Percentiles rank a stretch among this genome's conserved stretches.
Conservation (phyloP, 352 stramenopile genomes). For the Poterioochromonas sp. region DNA sequence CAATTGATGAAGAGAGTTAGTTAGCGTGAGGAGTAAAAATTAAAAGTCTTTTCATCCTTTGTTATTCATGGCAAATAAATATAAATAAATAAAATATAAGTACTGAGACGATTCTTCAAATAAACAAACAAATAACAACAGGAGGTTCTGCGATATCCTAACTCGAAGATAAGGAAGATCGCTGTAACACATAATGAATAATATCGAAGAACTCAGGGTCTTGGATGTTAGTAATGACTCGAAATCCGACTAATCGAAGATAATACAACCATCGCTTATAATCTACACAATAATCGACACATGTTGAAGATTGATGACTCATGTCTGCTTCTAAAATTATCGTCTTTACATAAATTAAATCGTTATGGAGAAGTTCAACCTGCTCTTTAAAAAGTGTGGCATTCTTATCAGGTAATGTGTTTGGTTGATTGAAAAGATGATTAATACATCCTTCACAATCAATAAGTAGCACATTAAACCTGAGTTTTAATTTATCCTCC, state of each 20-base stretch:
- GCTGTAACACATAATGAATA: not conserved
- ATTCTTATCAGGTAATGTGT: too few species aligned
- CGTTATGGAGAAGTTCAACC: too few species aligned
- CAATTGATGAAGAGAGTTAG: too few species aligned
- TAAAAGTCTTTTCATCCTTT: too few species aligned
- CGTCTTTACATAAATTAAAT: not conserved
- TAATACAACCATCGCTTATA: not conserved
- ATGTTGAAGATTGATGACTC: not conserved
- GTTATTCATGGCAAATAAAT: too few species aligned
- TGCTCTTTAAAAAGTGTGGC: too few species aligned
- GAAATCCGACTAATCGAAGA: not conserved
- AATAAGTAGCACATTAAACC: not conserved
- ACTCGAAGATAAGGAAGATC: too few species aligned
- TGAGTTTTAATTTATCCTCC: not conserved
- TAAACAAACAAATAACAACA: too few species aligned
- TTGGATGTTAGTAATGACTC: not conserved
- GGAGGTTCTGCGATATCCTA: too few species aligned
- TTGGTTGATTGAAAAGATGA: not conserved
- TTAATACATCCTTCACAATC: conserved; percentile 19
- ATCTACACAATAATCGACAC: not conserved
- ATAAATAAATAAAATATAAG: too few species aligned
- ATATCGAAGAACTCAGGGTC: not conserved
- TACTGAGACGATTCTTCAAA: too few species aligned
- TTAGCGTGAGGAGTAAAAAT: too few species aligned
- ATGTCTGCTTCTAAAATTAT: conserved; percentile 14